Base-by-base conservation (phyloP, 495 filamentous ascomycete species). In the Trichoderma orchidacearum region DNA sequence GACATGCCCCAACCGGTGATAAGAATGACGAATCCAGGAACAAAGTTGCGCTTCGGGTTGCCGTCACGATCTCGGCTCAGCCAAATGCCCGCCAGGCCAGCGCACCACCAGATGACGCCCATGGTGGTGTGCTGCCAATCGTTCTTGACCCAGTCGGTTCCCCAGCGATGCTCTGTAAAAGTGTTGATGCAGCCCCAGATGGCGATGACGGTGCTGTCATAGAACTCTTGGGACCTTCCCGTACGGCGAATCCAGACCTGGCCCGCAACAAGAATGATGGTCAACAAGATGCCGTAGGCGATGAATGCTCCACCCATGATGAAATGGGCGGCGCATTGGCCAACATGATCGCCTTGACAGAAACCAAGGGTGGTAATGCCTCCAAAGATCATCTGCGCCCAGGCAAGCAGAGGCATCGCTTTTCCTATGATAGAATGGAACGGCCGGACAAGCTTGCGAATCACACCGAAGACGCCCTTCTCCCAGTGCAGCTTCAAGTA, bases 261-360 rank as follows among this genome's bases (percentile, higher is more conserved):
- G 17, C 93, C 93, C 31, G 91, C 87, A 11, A 96, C 75, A 29
- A 97, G 77, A 13, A 97, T 72, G 45, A 96, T 85, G 2, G 88
- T 91, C 60, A 98, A 76, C 51, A 92, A 64, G 51, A 96, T 86
- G 17, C 89, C 93, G 64, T 97, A 97, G 48, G 78, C 93, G 60
- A 98, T 95, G 68, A 98, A 97, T 2, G 92, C 91, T 58, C 85
- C 86, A 18, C 93, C 93, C 94, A 98, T 97, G 66, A 97, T 97
- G 65, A 97, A 97, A 69, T 98, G 93, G 30, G 93, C 94, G 28
- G 89, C 71, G 71, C 93, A 98, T 72, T 98, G 94, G 5, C 92
- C 91, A 17, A 89, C 63, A 66, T 97, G 93, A 53, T 97, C 93
- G 25, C 75, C 90, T 54, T 85, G 84, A 67, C 93, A 98, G 73